Base-by-base conservation (phyloP, 1,139 yeast species). In the Geotrichum carabidarum region DNA sequence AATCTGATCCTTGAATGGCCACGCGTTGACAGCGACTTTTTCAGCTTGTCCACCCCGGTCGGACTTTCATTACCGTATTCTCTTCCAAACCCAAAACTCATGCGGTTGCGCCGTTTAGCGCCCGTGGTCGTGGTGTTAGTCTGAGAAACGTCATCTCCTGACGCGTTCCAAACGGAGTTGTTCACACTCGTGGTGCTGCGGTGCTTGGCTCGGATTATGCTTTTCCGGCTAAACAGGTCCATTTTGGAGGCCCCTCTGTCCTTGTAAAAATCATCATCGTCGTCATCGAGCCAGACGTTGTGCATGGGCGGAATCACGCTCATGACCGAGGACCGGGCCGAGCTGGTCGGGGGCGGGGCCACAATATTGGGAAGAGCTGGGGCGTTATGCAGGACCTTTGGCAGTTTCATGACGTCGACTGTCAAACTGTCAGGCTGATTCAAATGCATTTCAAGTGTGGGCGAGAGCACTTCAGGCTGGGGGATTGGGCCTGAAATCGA, bases 261-360 rank as follows among this genome's bases (percentile, higher is more conserved):
- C 14, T 37, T 31, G 12, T 34, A 37, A 18, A 46, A 50, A 22
- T 53, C 56, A n/a, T 53, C 55, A 17, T 52, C 56, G 40, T 53
- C 56, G 17, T 53, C 56, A 17, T 53, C 56, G 9, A 53, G 48
- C 56, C 56, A 53, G n/a, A 53, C 56, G 27, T 53, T 46, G 8
- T 40, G 51, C 53, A 48, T 53, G 12, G 56, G 53, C 2, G 53
- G 50, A 22, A 49, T 46, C 12, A 44, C 48, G 12, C 40, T 45
- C 44, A 44, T 15, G 14, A 44, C 42, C 6, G 54, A 50, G 11
- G 54, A 50, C 8, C 45, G 48, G 14, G 48, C 36, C 14, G 53
- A 35, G 30, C 12, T 7, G 3, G 41, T 31, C 9, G 50, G 49
- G 6, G 40, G 38, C 9, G 51, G 31, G 40, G 40, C 9, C 6